phyloP scores from a whole-genome alignment of 352 stramenopile genomes.

The Globisporangium alternatum region DNA sequence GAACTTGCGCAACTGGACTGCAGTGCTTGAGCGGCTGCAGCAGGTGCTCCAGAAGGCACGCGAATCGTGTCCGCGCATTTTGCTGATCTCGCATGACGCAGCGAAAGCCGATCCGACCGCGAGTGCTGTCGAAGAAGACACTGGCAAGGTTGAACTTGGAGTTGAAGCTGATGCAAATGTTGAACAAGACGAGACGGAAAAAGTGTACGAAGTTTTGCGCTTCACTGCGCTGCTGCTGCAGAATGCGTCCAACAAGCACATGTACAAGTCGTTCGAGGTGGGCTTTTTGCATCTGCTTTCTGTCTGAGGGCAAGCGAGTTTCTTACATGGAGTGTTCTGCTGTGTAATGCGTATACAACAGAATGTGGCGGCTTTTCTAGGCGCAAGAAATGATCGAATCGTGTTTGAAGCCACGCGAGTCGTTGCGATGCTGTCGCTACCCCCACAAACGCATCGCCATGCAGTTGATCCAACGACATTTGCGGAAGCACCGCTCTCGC shows the following conservation, averaged over 20 bases:
- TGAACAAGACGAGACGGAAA: constrained; percentile 44
- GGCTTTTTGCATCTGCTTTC: background rate
- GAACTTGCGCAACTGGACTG: constrained; percentile 65
- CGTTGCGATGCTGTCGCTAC: constrained; percentile 66
- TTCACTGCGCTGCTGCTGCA: constrained; percentile 76
- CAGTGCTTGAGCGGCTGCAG: constrained; percentile 58
- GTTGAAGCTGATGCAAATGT: constrained; percentile 16
- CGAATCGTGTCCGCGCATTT: constrained; percentile 35
- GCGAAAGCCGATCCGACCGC: background rate
- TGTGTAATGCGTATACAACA: constrained; percentile 19
- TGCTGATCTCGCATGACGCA: constrained; percentile 30
- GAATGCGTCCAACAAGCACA: constrained; percentile 77
- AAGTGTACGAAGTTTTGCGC: constrained; percentile 67
- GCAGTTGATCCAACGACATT: constrained; percentile 50
- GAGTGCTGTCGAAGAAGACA: background rate
- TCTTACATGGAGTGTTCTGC: constrained; percentile 2
- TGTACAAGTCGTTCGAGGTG: constrained; percentile 62
- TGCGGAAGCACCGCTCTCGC: constrained; percentile 33
- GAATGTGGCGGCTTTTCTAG: constrained; percentile 35
- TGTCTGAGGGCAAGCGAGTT: background rate
- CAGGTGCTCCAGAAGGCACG: constrained; percentile 40
- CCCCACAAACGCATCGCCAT: constrained; percentile 66
- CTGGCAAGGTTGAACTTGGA: constrained; percentile 18
- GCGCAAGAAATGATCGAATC: constrained; percentile 64
- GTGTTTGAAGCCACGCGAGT: constrained; percentile 70